Evolutionary conservation across 805 yeast genomes (phyloP), one percentile per base, ranked within the genome.

Genomic region (Yarrowia osloensis): DNA sequence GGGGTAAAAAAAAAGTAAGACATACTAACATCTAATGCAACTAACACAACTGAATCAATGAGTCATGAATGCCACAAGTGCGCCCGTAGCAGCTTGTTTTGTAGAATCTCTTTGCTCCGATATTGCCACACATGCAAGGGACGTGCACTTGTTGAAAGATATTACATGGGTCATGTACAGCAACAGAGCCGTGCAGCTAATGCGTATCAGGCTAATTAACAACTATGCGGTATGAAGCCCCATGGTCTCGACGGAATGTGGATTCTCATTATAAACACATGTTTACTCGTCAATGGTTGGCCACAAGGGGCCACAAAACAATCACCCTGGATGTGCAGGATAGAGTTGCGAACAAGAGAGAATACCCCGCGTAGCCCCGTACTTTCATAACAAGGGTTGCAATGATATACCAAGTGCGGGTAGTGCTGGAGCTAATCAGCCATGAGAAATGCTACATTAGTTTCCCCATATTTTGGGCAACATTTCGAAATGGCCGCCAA

Each of bases 21-120:
- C 24, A 29, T 49, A 49, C 55, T 49, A 49, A 49, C 55, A 28
- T 28, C 21, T 19, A n/a, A n/a, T 44, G 28, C 31, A 49, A 21
- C 55, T 29, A 29, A 49, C 55, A 49, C 57, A 31, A 19, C 57
- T 50, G 57, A 50, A 50, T 31, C 13, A 22, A 21, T 21, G 40
- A 50, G 40, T 33, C 29, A 50, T 50, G 22, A 21, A 44, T 44
- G n/a, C n/a, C 8, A 22, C 15, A 21, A 26, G 7, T 2, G 26
- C 5, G 5, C 15, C 5, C 17, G 37, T 33, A 33, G 37, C 17
- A 8, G 37, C 47, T 24, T 44, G n/a, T 40, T 22, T 40, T 21
- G 15, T 31, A 7, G 35, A 35, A 12, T 6, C 12, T 22, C 28
- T 42, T 24, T 11, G 8, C 6, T n/a, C n/a, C n/a, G n/a, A n/a